Evolutionary conservation across 2,329 filamentous ascomycete species (phyloP).

Genomic region (Pestalotiopsis fici): DNA sequence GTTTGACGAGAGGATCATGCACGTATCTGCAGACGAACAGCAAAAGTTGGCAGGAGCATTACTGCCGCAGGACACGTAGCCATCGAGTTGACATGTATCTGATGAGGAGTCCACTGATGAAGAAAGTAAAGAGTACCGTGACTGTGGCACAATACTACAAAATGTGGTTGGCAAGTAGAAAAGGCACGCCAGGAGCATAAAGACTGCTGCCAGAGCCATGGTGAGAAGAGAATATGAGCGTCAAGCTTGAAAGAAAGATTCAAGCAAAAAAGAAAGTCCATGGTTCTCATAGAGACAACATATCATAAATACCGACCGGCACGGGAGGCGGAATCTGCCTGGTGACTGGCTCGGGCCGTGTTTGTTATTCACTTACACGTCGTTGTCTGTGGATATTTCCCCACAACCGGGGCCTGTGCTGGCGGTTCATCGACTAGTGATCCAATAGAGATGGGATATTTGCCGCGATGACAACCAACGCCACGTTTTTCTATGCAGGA

Average conservation of each 20-base stretch:
- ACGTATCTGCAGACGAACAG: slow-evolving; percentile 10
- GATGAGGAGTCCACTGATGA: neutral
- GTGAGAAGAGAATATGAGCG: neutral
- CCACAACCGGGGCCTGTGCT: neutral
- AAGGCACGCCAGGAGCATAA: neutral
- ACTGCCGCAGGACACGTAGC: slow-evolving; percentile 14
- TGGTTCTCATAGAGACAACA: neutral
- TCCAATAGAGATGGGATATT: neutral
- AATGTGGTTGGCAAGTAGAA: neutral
- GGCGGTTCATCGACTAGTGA: slow-evolving; percentile 9
- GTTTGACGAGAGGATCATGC: slow-evolving; percentile 12
- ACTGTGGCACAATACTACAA: neutral
- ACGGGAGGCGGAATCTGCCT: neutral
- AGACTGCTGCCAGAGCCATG: neutral
- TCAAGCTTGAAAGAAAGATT: neutral
- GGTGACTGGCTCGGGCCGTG: neutral
- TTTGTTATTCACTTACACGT: slow-evolving; percentile 3
- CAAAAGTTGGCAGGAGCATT: slow-evolving; percentile 18
- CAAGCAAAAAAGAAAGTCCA: neutral
- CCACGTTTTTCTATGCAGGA: neutral
- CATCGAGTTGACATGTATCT: slow-evolving; percentile 2
- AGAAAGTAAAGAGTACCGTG: neutral
- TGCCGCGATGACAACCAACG: slow-evolving; percentile 8
- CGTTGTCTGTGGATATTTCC: neutral
- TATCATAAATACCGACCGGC: neutral